Base-by-base conservation (phyloP, 2,329 filamentous ascomycete species). In the Aschersonia sp. region DNA sequence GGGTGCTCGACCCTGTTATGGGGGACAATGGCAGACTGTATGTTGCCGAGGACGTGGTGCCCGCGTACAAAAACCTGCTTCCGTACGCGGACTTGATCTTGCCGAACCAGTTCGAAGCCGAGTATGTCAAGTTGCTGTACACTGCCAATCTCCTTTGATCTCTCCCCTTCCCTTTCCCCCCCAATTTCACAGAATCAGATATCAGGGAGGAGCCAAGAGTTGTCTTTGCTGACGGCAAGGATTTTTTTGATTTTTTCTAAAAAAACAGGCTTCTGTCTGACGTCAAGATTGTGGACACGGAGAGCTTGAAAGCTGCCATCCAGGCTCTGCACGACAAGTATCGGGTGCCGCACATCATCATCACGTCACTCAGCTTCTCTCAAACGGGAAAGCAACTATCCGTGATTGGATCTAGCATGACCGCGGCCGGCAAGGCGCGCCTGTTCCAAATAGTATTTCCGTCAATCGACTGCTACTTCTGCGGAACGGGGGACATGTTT, bases 1-100 rank as follows among this genome's bases (percentile, higher is more conserved):
- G 90, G 90, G 87, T 95, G 3, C 74, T 98, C 30, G 92, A 98
- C 62, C 92, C 94, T 0, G 92, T 98, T 44, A 98, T 98, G 92
- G 92, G 92, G 32, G 92, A 98, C 62, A 88, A 95, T 58, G 92
- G 88, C 45, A 79, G 77, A 54, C 72, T 98, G 10, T 98, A 98
- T 60, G 90, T 98, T 6, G 85, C 83, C 5, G 82, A 90, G 56
- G 87, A 94, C 53, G 87, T 94, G 4, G 85, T 97, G 12, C 89
- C 89, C 0, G 88, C 85, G 11, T 98, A 97, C 65, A 90, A 87
- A 66, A 72, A 72, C 30, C 71, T 95, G 49, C 70, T 97, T 29
- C 74, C 74, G 37, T 75, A 90, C 56, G 90, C 92, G 2, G 92
- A 98, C 64, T 65, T 98, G 55, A 94, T 98, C 48, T 68, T 97